Conservation (phyloP, 2,329 filamentous ascomycete genomes). For the Claviceps paspali region DNA sequence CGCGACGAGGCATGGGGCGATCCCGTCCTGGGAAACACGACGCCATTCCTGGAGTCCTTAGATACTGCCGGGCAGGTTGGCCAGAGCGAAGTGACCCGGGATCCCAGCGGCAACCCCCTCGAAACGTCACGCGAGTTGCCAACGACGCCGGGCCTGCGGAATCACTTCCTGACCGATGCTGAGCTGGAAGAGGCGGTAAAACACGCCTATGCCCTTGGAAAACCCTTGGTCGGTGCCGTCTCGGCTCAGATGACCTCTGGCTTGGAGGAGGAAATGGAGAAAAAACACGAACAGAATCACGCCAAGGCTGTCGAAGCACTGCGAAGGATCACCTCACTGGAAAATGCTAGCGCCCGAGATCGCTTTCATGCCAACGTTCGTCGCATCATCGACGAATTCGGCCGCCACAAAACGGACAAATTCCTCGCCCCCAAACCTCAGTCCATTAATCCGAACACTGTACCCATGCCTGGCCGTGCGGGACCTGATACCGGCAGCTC, state of each 20-base stretch:
- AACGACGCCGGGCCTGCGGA: constrained; percentile 43
- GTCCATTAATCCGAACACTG: constrained; percentile 24
- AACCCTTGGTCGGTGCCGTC: constrained; percentile 31
- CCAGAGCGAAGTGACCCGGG: constrained; percentile 19
- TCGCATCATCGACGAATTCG: constrained; percentile 75
- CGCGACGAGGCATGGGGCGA: constrained; percentile 55
- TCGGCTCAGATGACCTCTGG: constrained; percentile 25
- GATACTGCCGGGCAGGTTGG: constrained; percentile 43
- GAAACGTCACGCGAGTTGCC: constrained; percentile 27
- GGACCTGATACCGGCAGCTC: constrained; percentile 88
- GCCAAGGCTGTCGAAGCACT: constrained; percentile 60
- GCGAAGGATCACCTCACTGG: constrained; percentile 60
- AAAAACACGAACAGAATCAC: constrained; percentile 40
- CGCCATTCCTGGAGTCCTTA: constrained; percentile 73
- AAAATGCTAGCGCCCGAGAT: constrained; percentile 65
- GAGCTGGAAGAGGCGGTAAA: constrained; percentile 53
- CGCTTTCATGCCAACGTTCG: constrained; percentile 67
- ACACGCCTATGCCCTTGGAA: constrained; percentile 52
- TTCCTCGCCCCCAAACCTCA: constrained; percentile 47
- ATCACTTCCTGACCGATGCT: constrained; percentile 55
- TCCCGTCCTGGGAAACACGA: constrained; percentile 62
- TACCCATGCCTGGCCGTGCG: constrained; percentile 39
- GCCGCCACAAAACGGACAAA: constrained; percentile 75
- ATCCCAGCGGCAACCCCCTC: constrained; percentile 26
- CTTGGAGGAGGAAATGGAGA: constrained; percentile 19